Evolutionary conservation across 23 red algal species (phyloP).

Genomic region (Gracilariopsis chorda): DNA sequence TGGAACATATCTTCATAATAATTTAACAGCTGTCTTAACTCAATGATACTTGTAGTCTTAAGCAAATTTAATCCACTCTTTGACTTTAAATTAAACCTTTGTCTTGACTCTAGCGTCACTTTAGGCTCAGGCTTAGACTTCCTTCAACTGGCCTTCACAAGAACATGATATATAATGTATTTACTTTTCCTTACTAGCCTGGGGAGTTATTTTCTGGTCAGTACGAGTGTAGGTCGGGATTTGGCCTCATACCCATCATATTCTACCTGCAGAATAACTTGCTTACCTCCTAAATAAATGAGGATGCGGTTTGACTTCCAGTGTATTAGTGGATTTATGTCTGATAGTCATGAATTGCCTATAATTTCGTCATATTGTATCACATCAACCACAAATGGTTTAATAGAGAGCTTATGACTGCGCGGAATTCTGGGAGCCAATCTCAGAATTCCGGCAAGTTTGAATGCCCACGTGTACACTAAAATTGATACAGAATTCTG

Average conservation of each 20-base stretch:
- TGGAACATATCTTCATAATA: conserved; percentile 1
- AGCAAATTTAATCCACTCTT: too few relatives aligned
- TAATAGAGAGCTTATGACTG: too few relatives aligned
- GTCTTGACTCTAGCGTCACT: not conserved
- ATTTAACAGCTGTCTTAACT: not conserved
- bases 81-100: too few relatives aligned
- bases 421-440: too few relatives aligned
- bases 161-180: conserved; percentile 9
- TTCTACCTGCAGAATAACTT: conserved; percentile 25
- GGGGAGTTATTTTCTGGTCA: not conserved
- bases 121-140: not conserved
- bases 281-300: not conserved
- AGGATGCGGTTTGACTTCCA: conserved; percentile 13
- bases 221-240: not conserved
- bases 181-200: not conserved
- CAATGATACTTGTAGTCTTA: not conserved
- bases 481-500: too few relatives aligned
- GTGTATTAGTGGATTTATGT: conserved; percentile 7
- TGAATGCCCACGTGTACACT: too few relatives aligned
- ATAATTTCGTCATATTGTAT: conserved; percentile 16
- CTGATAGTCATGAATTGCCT: not conserved
- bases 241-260: not conserved
- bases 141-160: not conserved
- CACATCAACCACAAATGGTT: conserved; percentile 1
- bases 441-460: too few relatives aligned